A percentile compares a stretch with the other conserved stretches of the same genome.
phyloP scores from a whole-genome alignment of 257 asterid species.

The Solanum tarapatanum region DNA sequence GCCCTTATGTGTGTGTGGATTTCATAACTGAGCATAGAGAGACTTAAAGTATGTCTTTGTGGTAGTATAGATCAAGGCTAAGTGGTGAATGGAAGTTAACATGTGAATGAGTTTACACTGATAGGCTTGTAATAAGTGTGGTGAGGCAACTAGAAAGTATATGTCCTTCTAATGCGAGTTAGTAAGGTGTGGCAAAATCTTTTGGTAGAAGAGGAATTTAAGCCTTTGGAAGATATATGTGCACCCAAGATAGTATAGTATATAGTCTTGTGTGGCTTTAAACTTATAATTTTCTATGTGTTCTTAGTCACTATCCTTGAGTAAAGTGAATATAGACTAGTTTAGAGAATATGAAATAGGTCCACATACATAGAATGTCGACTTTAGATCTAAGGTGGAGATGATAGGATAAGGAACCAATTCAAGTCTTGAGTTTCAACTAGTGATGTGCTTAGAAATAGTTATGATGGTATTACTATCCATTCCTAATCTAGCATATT shows the following conservation, averaged over 20 bases:
- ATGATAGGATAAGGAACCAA: neutral
- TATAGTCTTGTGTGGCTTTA: neutral
- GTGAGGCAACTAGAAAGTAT: neutral
- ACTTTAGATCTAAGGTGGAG: neutral
- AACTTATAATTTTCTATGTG: neutral
- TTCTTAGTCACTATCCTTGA: neutral
- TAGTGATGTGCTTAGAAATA: neutral
- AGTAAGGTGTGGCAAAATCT: neutral
- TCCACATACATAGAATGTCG: neutral
- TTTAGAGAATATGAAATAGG: neutral
- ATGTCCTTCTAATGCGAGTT: neutral
- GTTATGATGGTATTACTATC: neutral
- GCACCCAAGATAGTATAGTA: neutral
- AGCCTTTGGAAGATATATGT: neutral
- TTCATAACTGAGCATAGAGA: neutral
- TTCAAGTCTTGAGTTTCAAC: neutral
- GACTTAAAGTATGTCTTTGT: neutral
- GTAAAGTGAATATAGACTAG: neutral
- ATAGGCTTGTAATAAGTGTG: neutral
- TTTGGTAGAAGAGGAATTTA: neutral
- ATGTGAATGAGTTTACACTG: too few relatives aligned
- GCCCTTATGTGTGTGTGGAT: neutral
- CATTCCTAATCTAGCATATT: neutral
- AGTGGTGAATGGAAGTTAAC: neutral
- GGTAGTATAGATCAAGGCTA: neutral